Percentiles rank a stretch among this genome's conserved stretches.
These are phyloP conservation scores for Aurantiochytrium sp. DNA, from an alignment of 108 stramenopile species.

Conservation along the genomic window DNA sequence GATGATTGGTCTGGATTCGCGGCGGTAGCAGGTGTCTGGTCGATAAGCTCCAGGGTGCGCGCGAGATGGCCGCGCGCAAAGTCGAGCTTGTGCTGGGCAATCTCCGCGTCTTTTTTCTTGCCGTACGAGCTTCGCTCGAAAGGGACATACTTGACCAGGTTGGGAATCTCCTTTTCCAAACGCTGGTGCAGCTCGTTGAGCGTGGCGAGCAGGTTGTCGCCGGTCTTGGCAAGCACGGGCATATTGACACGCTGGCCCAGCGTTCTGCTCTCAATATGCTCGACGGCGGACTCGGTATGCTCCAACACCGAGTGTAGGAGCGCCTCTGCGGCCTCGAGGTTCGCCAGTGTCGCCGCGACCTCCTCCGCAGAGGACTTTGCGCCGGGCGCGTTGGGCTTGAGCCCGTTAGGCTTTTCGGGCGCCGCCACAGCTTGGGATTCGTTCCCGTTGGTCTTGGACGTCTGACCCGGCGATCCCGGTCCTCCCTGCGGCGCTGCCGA, in stretches of 20 bases:
- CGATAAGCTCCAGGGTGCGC: neutral
- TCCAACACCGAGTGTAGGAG: neutral
- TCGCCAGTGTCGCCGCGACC: neutral
- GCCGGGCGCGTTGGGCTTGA: neutral
- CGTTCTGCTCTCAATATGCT: neutral
- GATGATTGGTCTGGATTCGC: too few relatives aligned
- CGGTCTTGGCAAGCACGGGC: neutral
- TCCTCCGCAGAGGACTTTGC: neutral
- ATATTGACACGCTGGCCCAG: neutral
- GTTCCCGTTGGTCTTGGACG: too few relatives aligned
- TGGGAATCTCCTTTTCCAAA: neutral
- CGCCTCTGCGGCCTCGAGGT: slow-evolving; percentile 8
- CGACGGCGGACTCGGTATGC: neutral
- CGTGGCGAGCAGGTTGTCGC: neutral
- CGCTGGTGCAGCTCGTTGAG: neutral
- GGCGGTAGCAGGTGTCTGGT: neutral
- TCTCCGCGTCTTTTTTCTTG: slow-evolving; percentile 6
- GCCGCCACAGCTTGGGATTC: too few relatives aligned
- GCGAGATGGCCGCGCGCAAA: neutral
- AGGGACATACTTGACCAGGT: neutral
- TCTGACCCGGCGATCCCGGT: too few relatives aligned
- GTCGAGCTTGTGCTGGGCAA: slow-evolving; percentile 2
- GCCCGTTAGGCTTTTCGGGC: neutral
- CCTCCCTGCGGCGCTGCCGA: too few relatives aligned
- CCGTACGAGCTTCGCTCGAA: slow-evolving; percentile 28